Evolutionary conservation across 306 rosid species (phyloP).

Genomic region (Betula pendula): DNA sequence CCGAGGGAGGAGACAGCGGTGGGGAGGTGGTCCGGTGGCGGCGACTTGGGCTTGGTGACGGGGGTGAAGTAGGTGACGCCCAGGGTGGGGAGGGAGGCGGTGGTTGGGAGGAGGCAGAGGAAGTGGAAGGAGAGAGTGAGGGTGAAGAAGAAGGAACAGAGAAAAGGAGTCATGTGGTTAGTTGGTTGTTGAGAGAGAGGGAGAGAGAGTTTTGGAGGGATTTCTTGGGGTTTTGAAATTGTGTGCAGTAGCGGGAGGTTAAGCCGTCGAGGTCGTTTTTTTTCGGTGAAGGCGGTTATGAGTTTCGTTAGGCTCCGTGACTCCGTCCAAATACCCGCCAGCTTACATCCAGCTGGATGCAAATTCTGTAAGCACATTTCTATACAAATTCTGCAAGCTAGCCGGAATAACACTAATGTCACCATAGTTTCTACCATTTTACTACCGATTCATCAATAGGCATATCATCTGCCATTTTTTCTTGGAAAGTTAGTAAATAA

Average conservation of each 20-base stretch:
- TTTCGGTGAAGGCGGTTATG: not conserved
- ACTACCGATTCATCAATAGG: too few relatives aligned
- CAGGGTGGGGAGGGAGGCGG: constrained; percentile 37
- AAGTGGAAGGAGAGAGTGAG: constrained; percentile 32
- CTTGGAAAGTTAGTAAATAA: too few relatives aligned
- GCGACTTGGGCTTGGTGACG: not conserved
- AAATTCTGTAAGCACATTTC: too few relatives aligned
- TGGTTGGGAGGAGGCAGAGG: constrained; percentile 30
- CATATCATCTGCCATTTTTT: too few relatives aligned
- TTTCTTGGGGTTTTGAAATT: constrained; percentile 7
- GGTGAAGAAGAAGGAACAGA: not conserved
- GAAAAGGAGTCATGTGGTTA: constrained; percentile 11
- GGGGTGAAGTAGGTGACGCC: constrained; percentile 56
- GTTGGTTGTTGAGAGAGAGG: constrained; percentile 1
- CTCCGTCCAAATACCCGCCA: too few relatives aligned
- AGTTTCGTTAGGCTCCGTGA: too few relatives aligned
- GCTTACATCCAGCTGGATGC: too few relatives aligned
- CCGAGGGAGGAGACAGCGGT: constrained; percentile 40
- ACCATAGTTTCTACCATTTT: too few relatives aligned
- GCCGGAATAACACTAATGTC: too few relatives aligned
- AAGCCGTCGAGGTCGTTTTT: not conserved
- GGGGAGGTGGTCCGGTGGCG: constrained; percentile 28
- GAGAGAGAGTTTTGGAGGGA: constrained; percentile 24
- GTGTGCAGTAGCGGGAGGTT: not conserved
- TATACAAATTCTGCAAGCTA: too few relatives aligned